phyloP scores from a whole-genome alignment of 2,329 filamentous ascomycete species.

The Periconia sp. region DNA sequence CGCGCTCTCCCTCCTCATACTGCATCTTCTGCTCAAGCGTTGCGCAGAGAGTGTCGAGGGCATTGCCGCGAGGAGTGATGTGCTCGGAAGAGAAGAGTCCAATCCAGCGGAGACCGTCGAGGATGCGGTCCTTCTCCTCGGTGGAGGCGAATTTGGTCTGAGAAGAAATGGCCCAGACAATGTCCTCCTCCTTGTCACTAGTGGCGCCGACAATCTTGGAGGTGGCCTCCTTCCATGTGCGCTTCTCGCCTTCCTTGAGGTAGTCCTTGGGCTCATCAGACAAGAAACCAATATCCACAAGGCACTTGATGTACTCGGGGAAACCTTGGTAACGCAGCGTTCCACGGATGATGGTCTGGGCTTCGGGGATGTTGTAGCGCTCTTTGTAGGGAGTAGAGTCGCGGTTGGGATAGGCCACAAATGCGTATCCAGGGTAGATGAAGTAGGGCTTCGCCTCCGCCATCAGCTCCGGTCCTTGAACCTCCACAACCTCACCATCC shows the following conservation, averaged over 20 bases:
- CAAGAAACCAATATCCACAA: conserved; percentile 90
- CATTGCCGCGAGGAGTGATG: conserved; percentile 74
- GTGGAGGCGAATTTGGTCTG: conserved; percentile 72
- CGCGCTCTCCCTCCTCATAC: conserved; percentile 79
- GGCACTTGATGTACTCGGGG: conserved; percentile 82
- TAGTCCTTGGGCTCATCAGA: conserved; percentile 66
- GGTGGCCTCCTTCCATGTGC: conserved; percentile 84
- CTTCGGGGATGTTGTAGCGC: conserved; percentile 90
- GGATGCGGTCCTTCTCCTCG: conserved; percentile 69
- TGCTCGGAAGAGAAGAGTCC: conserved; percentile 67
- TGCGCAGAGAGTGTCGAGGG: conserved; percentile 88
- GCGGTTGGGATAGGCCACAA: conserved; percentile 91
- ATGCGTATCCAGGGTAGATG: conserved; percentile 85
- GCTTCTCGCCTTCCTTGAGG: conserved; percentile 61
- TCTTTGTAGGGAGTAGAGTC: conserved; percentile 86
- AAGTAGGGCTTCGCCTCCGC: conserved; percentile 82
- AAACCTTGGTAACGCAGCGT: conserved; percentile 88
- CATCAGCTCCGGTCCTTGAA: conserved; percentile 72
- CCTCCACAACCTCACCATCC: conserved; percentile 69
- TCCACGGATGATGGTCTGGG: conserved; percentile 80
- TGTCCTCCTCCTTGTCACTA: conserved; percentile 67
- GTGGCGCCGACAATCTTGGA: conserved; percentile 72
- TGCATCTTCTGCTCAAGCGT: conserved; percentile 90
- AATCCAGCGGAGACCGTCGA: conserved; percentile 74
- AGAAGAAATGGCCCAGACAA: conserved; percentile 70